Evolutionary conservation across 2,329 filamentous ascomycete genomes (phyloP).

Genomic region (Phoma sp.): DNA sequence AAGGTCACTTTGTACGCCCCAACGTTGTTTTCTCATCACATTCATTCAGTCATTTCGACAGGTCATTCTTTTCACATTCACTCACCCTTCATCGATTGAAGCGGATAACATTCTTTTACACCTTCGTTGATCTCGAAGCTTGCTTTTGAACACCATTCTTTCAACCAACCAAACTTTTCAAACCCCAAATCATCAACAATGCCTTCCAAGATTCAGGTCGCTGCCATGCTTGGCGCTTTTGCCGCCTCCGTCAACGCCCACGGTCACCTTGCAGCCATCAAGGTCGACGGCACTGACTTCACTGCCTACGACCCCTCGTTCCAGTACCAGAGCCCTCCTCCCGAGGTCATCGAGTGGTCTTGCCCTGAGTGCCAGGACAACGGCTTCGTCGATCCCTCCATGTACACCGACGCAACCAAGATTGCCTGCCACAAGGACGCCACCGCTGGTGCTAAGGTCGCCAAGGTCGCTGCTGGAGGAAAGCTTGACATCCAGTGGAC

Average conservation of each 20-base stretch:
- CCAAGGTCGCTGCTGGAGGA: slow-evolving; percentile 64
- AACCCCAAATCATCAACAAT: slow-evolving; percentile 24
- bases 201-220: slow-evolving; percentile 41
- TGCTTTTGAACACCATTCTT: slow-evolving; percentile 19
- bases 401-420: slow-evolving; percentile 55
- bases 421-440: slow-evolving; percentile 68
- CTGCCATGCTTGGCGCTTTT: slow-evolving; percentile 39
- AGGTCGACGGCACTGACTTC: slow-evolving; percentile 56
- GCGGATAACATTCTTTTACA: slow-evolving; percentile 30
- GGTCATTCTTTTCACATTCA: slow-evolving; percentile 34
- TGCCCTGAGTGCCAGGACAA: slow-evolving; percentile 57
- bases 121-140: slow-evolving; percentile 39
- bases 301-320: slow-evolving; percentile 51
- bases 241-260: slow-evolving; percentile 53
- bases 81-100: slow-evolving; percentile 38
- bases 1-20: slow-evolving; percentile 11
- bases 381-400: slow-evolving; percentile 58
- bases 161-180: slow-evolving; percentile 9
- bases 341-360: slow-evolving; percentile 60
- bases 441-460: slow-evolving; percentile 57
- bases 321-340: slow-evolving; percentile 44
- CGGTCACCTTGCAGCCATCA: slow-evolving; percentile 52
- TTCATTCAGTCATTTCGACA: slow-evolving; percentile 32
- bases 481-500: slow-evolving; percentile 67
- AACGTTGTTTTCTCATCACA: slow-evolving; percentile 17